Base-by-base conservation (phyloP, 1,284 basidiomycete species). In the Pyrrhoderma lamaoense region DNA sequence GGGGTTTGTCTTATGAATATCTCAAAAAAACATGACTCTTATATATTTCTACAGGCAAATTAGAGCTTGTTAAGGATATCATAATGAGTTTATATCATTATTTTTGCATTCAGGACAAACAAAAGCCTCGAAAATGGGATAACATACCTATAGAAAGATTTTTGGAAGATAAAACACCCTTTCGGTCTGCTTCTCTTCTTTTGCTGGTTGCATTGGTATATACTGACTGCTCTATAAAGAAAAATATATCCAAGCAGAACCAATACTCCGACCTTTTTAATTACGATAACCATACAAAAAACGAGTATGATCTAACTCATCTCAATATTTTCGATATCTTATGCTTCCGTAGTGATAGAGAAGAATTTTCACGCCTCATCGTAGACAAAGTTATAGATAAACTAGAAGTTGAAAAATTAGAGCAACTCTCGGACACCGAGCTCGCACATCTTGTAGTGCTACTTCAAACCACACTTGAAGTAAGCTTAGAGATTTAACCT, bases 381-480 rank as follows among this genome's bases (percentile, higher is more conserved):
- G 80, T 92, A 4, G 64, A 71, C n/a, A 70, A 74, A 1, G 70
- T 94, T 2, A 67, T 91, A 13, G 72, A 80, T 16, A 70, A 71
- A 3, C 69, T 96, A 4, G 82, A 90, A 60, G 69, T 71, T 4
- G 62, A 72, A 7, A 78, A 82, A 5, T 65, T 89, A 7, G 80
- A 87, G 0, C 81, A 86, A 57, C 69, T 96, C 13, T 82, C 84
- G 0, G 70, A 74, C 0, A 80, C 83, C 57, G 93, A 97, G 59
- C 82, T 88, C 49, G 81, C 83, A 0, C 82, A 89, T 56, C 74
- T 97, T 1, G 72, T 85, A 2, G 84, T 87, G 0, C 73, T 96
- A 5, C 83, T 93, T 40, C 86, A 92, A 65, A 85, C 92, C 3
- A 86, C 89, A 0, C 67, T 92, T n/a, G 89, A 94, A 73, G 92